Evolutionary conservation across 805 yeast species (phyloP), one percentile per base, ranked within the genome.

Genomic region (Tetrapisispora fleetii): DNA sequence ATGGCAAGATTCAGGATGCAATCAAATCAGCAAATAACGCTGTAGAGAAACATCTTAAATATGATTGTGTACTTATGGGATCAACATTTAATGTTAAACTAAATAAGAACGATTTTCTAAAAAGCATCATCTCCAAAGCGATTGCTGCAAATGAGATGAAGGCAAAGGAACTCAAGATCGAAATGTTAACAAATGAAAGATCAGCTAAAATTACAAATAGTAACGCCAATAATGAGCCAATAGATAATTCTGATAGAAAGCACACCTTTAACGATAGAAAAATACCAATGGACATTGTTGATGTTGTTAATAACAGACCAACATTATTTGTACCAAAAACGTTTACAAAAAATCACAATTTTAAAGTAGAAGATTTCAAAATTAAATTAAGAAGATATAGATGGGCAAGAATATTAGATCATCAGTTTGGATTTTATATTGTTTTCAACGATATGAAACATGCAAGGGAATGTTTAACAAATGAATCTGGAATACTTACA

Each of bases 381-480:
- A 71, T 75, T 27, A 70, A 73, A 30, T 67, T 87, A 32, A 73
- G 73, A 38, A 75, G 73, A 43, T 83, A 83, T 58, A 77, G 76
- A 48, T 83, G 88, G 81, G 76, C 80, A 0, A 70, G 85, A 48
- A 78, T 87, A 2, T 60, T 83, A 44, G 72, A 79, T 4, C 90
- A 84, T 53, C 54, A 56, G 0, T 64, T 74, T 1, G 96, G 96
- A 0, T 82, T 83, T 55, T 87, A 76, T 56, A 70, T 87, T 37
- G 80, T 85, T 1, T 88, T 88, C 64, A 79, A 80, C 55, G 71
- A 62, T 45, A 45, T 57, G 18, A 45, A 46, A 16, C 60, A 61
- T 38, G 67, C 67, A 8, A 54, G 52, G 19, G 53, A 51, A 22
- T 62, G 64, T 53, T 47, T 54, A 48, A 54, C 51, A 21, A 46